Percentiles rank a stretch among this genome's conserved stretches.
These are phyloP conservation scores for Alternaria panax DNA, from an alignment of 2,329 filamentous ascomycete species.

Conservation along the genomic window DNA sequence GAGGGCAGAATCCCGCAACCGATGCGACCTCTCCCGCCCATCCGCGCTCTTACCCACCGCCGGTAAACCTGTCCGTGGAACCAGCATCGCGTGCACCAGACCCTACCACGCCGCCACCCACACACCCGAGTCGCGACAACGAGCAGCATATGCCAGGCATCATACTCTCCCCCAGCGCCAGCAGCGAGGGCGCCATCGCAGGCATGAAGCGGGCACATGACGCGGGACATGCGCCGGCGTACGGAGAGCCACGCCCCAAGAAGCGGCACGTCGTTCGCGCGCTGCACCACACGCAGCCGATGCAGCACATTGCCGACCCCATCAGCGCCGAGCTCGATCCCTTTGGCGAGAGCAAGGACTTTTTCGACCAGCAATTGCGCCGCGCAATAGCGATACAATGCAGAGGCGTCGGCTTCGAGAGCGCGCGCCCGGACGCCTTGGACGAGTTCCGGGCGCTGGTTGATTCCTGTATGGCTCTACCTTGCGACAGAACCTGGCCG, in stretches of 20 bases:
- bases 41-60: slow-evolving; percentile 20
- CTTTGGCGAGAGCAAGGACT: slow-evolving; percentile 56
- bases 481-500: slow-evolving; percentile 18
- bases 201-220: slow-evolving; percentile 46
- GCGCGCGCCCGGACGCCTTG: slow-evolving; percentile 63
- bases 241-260: slow-evolving; percentile 39
- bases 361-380: slow-evolving; percentile 62
- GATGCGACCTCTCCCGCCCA: slow-evolving; percentile 16
- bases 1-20: slow-evolving; percentile 3
- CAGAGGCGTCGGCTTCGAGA: slow-evolving; percentile 62
- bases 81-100: slow-evolving; percentile 16
- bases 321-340: slow-evolving; percentile 43
- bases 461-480: slow-evolving; percentile 64
- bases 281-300: slow-evolving; percentile 47
- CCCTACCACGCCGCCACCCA: slow-evolving; percentile 6
- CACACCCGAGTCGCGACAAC: slow-evolving; percentile 14
- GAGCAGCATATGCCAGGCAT: slow-evolving; percentile 45
- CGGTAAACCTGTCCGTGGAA: slow-evolving; percentile 1
- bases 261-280: slow-evolving; percentile 46
- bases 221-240: slow-evolving; percentile 28
- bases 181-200: slow-evolving; percentile 40
- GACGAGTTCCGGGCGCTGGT: slow-evolving; percentile 63
- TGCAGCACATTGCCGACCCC: slow-evolving; percentile 42
- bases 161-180: slow-evolving; percentile 39
- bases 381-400: slow-evolving; percentile 63